Evolutionary conservation across 1,139 yeast species (phyloP), one percentile per base, ranked within the genome.

Genomic region (Scheffersomyces quercinus): DNA sequence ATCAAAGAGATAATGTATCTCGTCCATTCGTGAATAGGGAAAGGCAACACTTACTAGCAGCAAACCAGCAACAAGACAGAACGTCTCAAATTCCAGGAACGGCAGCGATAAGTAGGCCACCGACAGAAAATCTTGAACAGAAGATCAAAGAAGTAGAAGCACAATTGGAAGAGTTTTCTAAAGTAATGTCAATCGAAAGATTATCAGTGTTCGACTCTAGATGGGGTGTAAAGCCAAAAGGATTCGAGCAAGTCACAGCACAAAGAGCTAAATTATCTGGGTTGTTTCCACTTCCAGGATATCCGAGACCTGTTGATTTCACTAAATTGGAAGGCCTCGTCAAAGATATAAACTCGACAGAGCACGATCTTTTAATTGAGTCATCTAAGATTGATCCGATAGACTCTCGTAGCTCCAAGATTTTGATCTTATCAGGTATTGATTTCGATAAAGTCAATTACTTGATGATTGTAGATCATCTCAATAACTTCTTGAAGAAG

Each of bases 201-300:
- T 54, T 71, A 16, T 69, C 82, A 34, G 64, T 68, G 6, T 58
- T 72, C 7, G 79, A 75, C 33, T 73, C 87, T 0, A 67, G 75
- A 42, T 90, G 97, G 97, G 96, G 90, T 39, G 69, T 79, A 12
- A 75, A 77, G 29, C 91, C 96, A 0, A 68, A 73, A 38, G 95
- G 91, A 0, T 88, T 86, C 60, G 95, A 88, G 56, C 75, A 78
- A 10, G 83, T 88, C 3, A 78, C 88, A 1, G 87, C 95, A 0
- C 89, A 83, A 51, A 74, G 87, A 51, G 96, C 96, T 4, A 90
- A 90, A 56, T 70, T 87, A 15, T 81, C 91, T 0, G 97, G 97
- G 0, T 64, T 87, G 3, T 90, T 88, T 54, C 89, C 93, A 0
- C 68, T 82, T 24, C 95, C 95, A 1, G 93, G 93, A 3, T 76